Base-by-base conservation (phyloP, 2,329 filamentous ascomycete species). In the Aureobasidium sp. region DNA sequence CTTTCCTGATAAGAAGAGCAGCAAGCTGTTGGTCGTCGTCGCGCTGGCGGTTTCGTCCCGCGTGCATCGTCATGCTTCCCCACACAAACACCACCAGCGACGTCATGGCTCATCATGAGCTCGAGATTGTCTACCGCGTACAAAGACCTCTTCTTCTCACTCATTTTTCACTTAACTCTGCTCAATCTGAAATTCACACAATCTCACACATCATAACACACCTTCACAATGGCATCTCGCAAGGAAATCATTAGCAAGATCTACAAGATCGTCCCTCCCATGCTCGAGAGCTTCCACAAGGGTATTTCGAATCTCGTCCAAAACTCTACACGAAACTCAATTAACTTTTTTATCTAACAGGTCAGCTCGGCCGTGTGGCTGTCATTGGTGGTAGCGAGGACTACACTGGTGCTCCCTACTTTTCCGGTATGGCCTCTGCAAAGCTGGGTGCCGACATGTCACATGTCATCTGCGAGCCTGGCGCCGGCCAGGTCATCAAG, bases 361-460 rank as follows among this genome's bases (percentile, higher is more conserved):
- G 94, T 63, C 93, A 97, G 76, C 82, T 96, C 66, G 94, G 94
- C 5, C 85, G 94, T 61, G 86, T 99, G 59, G 94, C 86, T 58
- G 94, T 99, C 62, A 94, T 99, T 66, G 94, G 94, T 57, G 94
- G 94, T 44, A 96, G 91, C 71, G 87, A 93, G 73, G 93, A 97
- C 76, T 99, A 97, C 74, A 97, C 94, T 1, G 94, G 94, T 41
- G 94, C 94, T 62, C 94, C 94, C 13, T 99, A 96, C 78, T 99
- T 99, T 77, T 97, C 93, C 25, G 92, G 93, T 66, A 97, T 97
- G 86, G 94, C 94, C 13, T 96, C 91, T 66, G 94, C 94, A 50
- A 85, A 89, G 70, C 78, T 97, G 62, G 94, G 93, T 75, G 91
- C 88, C 70, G 91, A 96, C 71, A 90, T 96, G 90, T 91, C 88